These are phyloP conservation scores for Xylariaceae sp. DNA, from an alignment of 2,329 filamentous ascomycete genomes.

Conservation along the genomic window DNA sequence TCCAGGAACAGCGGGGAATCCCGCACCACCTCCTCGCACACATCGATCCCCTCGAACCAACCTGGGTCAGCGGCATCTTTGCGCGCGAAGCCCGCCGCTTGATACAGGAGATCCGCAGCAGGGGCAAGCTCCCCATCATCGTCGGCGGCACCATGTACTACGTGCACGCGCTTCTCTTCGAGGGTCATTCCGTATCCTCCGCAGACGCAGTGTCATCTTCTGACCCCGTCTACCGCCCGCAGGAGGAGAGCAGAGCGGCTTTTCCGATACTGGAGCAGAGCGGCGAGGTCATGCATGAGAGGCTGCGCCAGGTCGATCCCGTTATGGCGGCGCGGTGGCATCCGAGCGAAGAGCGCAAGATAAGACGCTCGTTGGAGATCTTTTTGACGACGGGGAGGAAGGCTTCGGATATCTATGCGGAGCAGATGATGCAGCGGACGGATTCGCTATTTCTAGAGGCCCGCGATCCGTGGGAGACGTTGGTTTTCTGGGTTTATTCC, in stretches of 20 bases:
- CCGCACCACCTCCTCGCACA: slow-evolving; percentile 85
- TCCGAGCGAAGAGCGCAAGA: slow-evolving; percentile 87
- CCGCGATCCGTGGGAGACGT: slow-evolving; percentile 46
- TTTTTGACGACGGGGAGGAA: slow-evolving; percentile 75
- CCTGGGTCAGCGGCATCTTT: slow-evolving; percentile 81
- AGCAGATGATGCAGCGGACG: slow-evolving; percentile 56
- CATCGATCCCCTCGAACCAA: slow-evolving; percentile 68
- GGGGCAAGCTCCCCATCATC: slow-evolving; percentile 80
- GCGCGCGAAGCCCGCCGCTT: slow-evolving; percentile 62
- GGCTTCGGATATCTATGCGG: slow-evolving; percentile 82
- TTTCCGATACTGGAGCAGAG: slow-evolving; percentile 70
- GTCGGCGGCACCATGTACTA: slow-evolving; percentile 98
- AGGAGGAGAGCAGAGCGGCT: slow-evolving; percentile 38
- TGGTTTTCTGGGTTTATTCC: slow-evolving; percentile 87
- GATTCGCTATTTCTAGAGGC: slow-evolving; percentile 14
- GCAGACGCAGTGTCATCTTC: slow-evolving; percentile 31
- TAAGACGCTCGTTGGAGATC: slow-evolving; percentile 84
- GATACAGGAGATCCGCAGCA: slow-evolving; percentile 71
- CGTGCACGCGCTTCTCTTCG: slow-evolving; percentile 81
- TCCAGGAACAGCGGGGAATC: slow-evolving; percentile 70
- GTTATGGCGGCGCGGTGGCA: slow-evolving; percentile 90
- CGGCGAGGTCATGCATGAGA: slow-evolving; percentile 67
- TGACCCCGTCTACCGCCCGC: slow-evolving; percentile 29
- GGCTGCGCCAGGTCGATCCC: slow-evolving; percentile 77
- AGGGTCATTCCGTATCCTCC: slow-evolving; percentile 58